Base-by-base conservation (phyloP, 2,329 filamentous ascomycete genomes). In the Fusarium luffae region DNA sequence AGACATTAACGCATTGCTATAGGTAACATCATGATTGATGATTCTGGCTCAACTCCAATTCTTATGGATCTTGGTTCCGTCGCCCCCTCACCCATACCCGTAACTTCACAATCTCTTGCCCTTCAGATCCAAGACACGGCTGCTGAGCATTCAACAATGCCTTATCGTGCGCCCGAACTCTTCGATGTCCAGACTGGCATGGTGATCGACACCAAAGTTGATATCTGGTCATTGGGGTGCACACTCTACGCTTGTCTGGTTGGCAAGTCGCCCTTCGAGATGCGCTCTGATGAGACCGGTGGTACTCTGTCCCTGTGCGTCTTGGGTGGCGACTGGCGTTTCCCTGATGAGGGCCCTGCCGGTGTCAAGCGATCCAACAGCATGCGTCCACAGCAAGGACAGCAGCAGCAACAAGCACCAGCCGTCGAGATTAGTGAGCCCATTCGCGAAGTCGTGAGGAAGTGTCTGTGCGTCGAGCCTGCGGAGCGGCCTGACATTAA, bases 1-100 rank as follows among this genome's bases (percentile, higher is more conserved):
- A 25, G 9, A 40, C 54, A 62, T 54, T 63, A 25, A 70, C 23
- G 11, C 41, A 48, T n/a, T 14, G 2, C 21, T 14, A 28, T 62
- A 89, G 88, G 94, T 62, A 99, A 99, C 82, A 97, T 99, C 77
- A 99, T 99, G 96, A 97, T 99, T 72, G 92, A 93, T 71, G 95
- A 98, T 78, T 90, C 93, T 74, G 96, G 96, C 72, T 88, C 90
- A 63, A 90, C 90, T 30, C 95, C 96, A 4, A 96, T 99, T 74
- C 88, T 99, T 37, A 99, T 99, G 96, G 96, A 99, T 78, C 89
- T 99, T 25, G 96, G 96, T 69, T 98, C 94, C 60, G 85, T 99
- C 59, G 92, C 93, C 42, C 92, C 92, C 19, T 94, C 93, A 3
- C 96, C 96, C 3, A 93, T 93, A 60, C 89, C 93, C 27, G 95